phyloP scores from a whole-genome alignment of 2,329 filamentous ascomycete genomes.

The Aureobasidium sp. region DNA sequence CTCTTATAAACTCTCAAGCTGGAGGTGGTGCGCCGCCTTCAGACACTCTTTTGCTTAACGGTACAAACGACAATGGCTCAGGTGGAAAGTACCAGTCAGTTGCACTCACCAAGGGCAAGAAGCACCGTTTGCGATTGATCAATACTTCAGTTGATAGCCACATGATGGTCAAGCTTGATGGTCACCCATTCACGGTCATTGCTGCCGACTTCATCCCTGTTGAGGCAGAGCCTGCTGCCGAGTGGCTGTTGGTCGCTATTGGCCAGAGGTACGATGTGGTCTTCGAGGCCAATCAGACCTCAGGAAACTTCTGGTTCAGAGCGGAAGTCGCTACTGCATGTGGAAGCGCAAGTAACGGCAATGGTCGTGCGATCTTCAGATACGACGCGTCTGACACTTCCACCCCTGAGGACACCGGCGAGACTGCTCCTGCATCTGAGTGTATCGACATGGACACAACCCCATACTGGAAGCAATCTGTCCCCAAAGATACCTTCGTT shows the following conservation, averaged over 20 bases:
- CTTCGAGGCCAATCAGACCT: conserved; percentile 36
- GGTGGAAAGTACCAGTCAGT: conserved; percentile 20
- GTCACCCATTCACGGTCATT: conserved; percentile 28
- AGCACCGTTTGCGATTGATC: conserved; percentile 36
- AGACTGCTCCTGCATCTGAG: conserved; percentile 18
- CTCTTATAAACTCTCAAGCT: conserved; percentile 23
- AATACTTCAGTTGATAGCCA: conserved; percentile 38
- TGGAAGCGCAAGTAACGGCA: conserved; percentile 24
- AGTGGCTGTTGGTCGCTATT: conserved; percentile 32
- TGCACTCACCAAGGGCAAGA: conserved; percentile 27
- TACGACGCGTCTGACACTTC: conserved; percentile 21
- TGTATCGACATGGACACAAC: conserved; percentile 24
- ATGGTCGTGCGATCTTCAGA: conserved; percentile 29
- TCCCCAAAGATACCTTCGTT: conserved; percentile 28
- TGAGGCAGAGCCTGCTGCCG: conserved; percentile 14
- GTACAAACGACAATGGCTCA: conserved; percentile 33
- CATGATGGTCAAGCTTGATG: conserved; percentile 31
- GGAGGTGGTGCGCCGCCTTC: conserved; percentile 24
- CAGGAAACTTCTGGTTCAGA: conserved; percentile 38
- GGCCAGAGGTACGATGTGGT: conserved; percentile 41
- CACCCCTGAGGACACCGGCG: conserved; percentile 18
- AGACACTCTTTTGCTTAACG: conserved; percentile 38
- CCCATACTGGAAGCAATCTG: conserved; percentile 27
- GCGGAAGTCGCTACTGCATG: conserved; percentile 30
- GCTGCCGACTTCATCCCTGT: conserved; percentile 31